Base-by-base conservation (phyloP, 2,329 filamentous ascomycete species). In the Penicillium sp. region DNA sequence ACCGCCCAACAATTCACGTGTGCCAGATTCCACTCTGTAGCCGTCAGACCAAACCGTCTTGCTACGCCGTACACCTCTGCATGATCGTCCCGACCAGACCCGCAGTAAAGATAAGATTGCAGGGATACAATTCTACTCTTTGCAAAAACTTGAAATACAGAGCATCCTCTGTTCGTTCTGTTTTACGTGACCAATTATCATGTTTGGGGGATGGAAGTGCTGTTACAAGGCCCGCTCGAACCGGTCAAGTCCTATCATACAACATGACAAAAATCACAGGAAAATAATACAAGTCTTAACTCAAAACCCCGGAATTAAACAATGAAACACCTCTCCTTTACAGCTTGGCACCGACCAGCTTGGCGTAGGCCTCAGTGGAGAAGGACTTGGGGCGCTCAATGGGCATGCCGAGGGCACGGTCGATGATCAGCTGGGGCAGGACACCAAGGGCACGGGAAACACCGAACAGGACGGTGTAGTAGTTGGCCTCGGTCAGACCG, bases 391-490 rank as follows among this genome's bases (percentile, higher is more conserved):
- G 94, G 74, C 94, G 84, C 87, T 99, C 94, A 70, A 99, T 99
- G 66, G 94, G 94, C 65, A 91, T 89, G 74, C 94, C 94, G 64
- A 96, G 84, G 66, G 92, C 94, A 74, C 94, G 92, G 85, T 99
- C 94, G 72, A 99, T 96, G 84, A 99, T 99, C 75, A 99, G 85
- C 85, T 99, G 94, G 69, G 94, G 94, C 70, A 99, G 88, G 64
- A 99, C 94, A 86, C 94, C 94, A 69, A 99, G 90, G 66, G 94
- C 94, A 74, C 94, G 90, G 66, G 92, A 96, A 40, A 99, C 94
- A 85, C 94, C 94, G 78, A 99, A 99, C 73, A 99, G 89, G 58
- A 99, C 94, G 59, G 94, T 99, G 89, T 99, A 99, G 88, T 95
- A 99, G 88, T 87, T 97, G 78, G 94, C 89, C 84, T 99, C 92